These are phyloP conservation scores for Erucastrum elatum DNA, from an alignment of 345 rosid species.

Conservation along the genomic window DNA sequence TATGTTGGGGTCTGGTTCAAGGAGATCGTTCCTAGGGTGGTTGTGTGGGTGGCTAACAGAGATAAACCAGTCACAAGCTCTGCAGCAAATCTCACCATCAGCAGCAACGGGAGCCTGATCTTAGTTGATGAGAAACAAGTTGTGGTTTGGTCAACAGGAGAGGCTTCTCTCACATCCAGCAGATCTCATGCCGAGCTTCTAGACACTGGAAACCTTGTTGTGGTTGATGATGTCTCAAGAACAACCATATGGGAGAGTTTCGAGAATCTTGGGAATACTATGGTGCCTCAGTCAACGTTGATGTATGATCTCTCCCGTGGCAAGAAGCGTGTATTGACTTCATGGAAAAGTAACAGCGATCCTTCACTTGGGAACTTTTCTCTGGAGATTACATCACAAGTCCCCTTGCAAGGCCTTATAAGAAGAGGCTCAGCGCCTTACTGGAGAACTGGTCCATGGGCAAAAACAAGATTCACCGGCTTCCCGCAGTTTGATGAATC, in stretches of 20 bases:
- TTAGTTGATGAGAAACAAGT: constrained; percentile 17
- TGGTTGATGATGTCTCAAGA: constrained; percentile 28
- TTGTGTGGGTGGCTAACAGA: constrained; percentile 46
- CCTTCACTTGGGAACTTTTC: constrained; percentile 32
- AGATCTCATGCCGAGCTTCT: constrained; percentile 26
- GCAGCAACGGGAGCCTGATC: constrained; percentile 26
- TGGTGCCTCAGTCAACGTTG: constrained; percentile 32
- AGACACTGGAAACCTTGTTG: constrained; percentile 33
- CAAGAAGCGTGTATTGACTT: constrained; percentile 24
- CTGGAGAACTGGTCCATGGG: constrained; percentile 42
- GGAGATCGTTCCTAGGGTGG: constrained; percentile 12
- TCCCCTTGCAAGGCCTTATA: constrained; percentile 28
- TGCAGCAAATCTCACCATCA: constrained; percentile 20
- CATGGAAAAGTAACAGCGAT: constrained; percentile 33
- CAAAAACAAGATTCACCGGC: constrained; percentile 33
- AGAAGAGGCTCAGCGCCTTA: constrained; percentile 21
- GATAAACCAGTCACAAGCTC: constrained; percentile 18
- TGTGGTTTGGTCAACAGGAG: constrained; percentile 31
- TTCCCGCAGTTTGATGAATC: constrained; percentile 14
- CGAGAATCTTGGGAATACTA: constrained; percentile 32
- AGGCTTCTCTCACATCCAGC: constrained; percentile 4
- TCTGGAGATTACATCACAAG: constrained; percentile 30
- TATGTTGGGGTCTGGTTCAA: constrained; percentile 55
- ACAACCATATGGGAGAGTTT: constrained; percentile 33
- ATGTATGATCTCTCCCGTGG: constrained; percentile 21